These are phyloP conservation scores for Suillus paluster DNA, from an alignment of 768 basidiomycete genomes.

Conservation along the genomic window DNA sequence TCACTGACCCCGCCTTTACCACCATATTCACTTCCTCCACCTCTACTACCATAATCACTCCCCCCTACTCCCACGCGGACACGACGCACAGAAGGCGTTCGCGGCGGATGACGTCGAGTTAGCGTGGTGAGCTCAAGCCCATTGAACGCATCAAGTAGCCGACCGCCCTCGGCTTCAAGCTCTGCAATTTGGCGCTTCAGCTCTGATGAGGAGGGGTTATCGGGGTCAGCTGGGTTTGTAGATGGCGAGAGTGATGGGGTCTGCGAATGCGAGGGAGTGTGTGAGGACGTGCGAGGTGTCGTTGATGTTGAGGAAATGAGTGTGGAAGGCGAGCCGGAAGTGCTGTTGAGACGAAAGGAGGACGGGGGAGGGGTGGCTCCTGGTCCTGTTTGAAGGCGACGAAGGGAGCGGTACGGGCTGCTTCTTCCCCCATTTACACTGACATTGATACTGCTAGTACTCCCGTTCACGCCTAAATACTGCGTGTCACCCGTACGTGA, in stretches of 20 bases:
- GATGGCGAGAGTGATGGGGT: constrained; percentile 34
- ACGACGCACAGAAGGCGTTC: constrained; percentile 33
- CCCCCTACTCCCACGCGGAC: constrained; percentile 24
- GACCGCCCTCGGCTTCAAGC: constrained; percentile 72
- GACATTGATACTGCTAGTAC: constrained; percentile 2
- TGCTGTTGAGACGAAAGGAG: constrained; percentile 44
- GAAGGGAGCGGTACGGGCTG: constrained; percentile 49
- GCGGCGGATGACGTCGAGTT: constrained; percentile 42
- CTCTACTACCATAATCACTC: constrained; percentile 29
- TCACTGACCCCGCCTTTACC: constrained; percentile 33
- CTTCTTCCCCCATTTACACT: constrained; percentile 23
- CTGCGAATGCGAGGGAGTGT: constrained; percentile 40
- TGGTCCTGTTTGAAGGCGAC: constrained; percentile 35
- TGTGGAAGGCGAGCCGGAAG: constrained; percentile 46
- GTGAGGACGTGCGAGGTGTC: constrained; percentile 32
- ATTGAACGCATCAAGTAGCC: constrained; percentile 79
- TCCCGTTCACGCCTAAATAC: background rate
- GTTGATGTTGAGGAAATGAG: constrained; percentile 24
- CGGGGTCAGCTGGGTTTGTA: constrained; percentile 54
- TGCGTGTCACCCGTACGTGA: constrained; percentile 41
- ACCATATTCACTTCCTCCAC: constrained; percentile 7
- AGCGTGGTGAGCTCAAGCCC: constrained; percentile 75
- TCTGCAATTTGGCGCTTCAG: constrained; percentile 70
- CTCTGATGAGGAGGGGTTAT: constrained; percentile 59
- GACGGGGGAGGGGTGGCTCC: constrained; percentile 57